Percentiles rank a stretch among this genome's conserved stretches.
phyloP scores from a whole-genome alignment of 2,329 filamentous ascomycete genomes.

The Aspergillus sojae region DNA sequence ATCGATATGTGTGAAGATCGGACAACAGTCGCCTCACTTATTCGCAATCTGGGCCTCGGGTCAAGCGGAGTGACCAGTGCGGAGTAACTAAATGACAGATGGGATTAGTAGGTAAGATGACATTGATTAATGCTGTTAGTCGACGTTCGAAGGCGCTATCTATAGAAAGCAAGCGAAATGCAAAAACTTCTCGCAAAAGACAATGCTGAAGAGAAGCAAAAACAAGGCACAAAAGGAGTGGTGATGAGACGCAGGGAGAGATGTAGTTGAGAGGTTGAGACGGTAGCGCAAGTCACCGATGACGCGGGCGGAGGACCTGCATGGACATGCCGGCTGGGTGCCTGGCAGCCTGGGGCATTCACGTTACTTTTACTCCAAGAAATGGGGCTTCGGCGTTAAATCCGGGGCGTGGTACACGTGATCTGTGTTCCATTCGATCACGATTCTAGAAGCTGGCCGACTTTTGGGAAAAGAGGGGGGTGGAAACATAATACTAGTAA shows the following conservation, averaged over 20 bases:
- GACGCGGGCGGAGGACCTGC: slow-evolving; percentile 35
- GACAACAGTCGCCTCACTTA: background rate
- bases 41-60: slow-evolving; percentile 4
- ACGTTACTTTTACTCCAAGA: too few relatives aligned
- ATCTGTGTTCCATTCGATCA: background rate
- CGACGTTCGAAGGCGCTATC: slow-evolving; percentile 7
- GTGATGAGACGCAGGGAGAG: slow-evolving; percentile 11
- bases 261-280: slow-evolving; percentile 24
- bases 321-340: slow-evolving; percentile 2
- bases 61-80: slow-evolving; percentile 4
- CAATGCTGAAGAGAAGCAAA: background rate
- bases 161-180: background rate
- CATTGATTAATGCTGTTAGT: slow-evolving; percentile 2
- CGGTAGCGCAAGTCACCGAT: slow-evolving; percentile 23
- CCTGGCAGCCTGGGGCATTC: slow-evolving; percentile 27
- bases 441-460: background rate
- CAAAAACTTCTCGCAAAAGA: background rate
- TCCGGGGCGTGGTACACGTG: background rate
- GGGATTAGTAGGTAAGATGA: background rate
- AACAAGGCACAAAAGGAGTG: slow-evolving; percentile 3
- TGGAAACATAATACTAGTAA: too few relatives aligned
- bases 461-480: too few relatives aligned
- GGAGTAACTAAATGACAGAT: slow-evolving; percentile 6
- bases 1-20: slow-evolving; percentile 3
- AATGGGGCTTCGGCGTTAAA: background rate